Evolutionary conservation across 495 filamentous ascomycete genomes (phyloP), one percentile per base, ranked within the genome.

Genomic region (Aeminium ludgeri): DNA sequence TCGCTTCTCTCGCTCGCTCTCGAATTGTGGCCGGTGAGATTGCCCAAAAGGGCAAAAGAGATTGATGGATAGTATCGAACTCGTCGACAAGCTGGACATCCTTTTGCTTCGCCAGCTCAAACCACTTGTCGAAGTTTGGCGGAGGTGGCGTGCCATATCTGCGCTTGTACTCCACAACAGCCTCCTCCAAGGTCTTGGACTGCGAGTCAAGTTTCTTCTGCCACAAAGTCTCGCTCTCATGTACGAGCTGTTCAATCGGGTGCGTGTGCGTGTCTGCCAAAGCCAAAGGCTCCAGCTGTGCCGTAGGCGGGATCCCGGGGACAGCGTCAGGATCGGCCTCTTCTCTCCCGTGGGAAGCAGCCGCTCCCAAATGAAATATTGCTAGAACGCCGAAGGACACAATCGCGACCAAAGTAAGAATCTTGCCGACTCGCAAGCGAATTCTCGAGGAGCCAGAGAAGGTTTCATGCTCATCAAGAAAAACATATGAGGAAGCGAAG

Each of bases 1-100:
- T 34, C 1, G 57, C 60, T 31, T 55, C 49, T 32, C 45, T 48
- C 8, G 56, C 48, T 10, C 59, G 47, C 0, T 63, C 55, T 33
- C 79, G 64, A 19, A 89, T 68, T 20, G 70, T 63, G 2, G 63
- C 55, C 4, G 80, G 80, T 2, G 65, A 46, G 20, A 87, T 46
- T 6, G 70, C 75, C 72, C 80, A 84, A 49, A 86, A 89, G 0
- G 82, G 82, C 1, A 69, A 62, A 2, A 91, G 55, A 41, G 83
- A 72, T 6, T 66, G 60, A 43, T 78, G 65, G 7, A 89, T 83
- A 40, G 76, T 74, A 46, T 81, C 75, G 46, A 78, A 87, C 44
- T 80, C 70, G 46, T 92, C 82, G 44, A 86, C 69, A 10, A 85
- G 61, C 10, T 73, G 58, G 1, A 81, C 80, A 5, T 66, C 67